Evolutionary conservation across 106 monocot genomes (phyloP).

Genomic region (Vanilla planifolia): DNA sequence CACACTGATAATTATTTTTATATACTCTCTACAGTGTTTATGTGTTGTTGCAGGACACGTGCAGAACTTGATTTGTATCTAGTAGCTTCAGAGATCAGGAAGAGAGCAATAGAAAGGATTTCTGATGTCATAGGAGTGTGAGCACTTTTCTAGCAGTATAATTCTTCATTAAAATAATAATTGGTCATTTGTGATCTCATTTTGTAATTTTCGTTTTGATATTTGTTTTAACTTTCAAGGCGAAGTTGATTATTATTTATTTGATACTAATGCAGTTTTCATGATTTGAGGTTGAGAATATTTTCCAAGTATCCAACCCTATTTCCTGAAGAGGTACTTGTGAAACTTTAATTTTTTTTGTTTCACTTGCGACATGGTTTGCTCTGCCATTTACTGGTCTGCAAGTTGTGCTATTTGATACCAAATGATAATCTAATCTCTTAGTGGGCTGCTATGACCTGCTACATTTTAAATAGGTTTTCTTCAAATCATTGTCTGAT

Average conservation of each 20-base stretch:
- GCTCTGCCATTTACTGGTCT: neutral
- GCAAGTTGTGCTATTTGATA: neutral
- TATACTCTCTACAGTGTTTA: conserved; percentile 54
- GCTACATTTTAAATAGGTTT: neutral
- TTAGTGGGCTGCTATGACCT: neutral
- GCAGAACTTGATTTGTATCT: conserved; percentile 79
- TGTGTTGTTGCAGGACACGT: conserved; percentile 77
- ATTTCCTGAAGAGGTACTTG: conserved; percentile 87
- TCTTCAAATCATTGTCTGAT: neutral
- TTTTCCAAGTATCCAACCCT: conserved; percentile 77
- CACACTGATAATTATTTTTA: conserved; percentile 37
- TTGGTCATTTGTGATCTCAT: conserved; percentile 1
- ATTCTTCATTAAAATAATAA: neutral
- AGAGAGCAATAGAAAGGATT: conserved; percentile 84
- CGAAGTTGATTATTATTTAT: neutral
- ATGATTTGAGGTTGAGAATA: conserved; percentile 72
- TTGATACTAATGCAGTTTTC: conserved; percentile 41
- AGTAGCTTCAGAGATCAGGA: conserved; percentile 79
- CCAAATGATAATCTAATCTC: neutral
- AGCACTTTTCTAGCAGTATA: conserved; percentile 3
- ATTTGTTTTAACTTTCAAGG: neutral
- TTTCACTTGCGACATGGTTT: neutral
- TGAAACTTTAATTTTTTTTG: too few relatives aligned
- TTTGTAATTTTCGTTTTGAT: neutral
- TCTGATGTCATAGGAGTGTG: conserved; percentile 89